Evolutionary conservation across 1,139 yeast species (phyloP), one percentile per base, ranked within the genome.

Genomic region (Geotrichum candidum): DNA sequence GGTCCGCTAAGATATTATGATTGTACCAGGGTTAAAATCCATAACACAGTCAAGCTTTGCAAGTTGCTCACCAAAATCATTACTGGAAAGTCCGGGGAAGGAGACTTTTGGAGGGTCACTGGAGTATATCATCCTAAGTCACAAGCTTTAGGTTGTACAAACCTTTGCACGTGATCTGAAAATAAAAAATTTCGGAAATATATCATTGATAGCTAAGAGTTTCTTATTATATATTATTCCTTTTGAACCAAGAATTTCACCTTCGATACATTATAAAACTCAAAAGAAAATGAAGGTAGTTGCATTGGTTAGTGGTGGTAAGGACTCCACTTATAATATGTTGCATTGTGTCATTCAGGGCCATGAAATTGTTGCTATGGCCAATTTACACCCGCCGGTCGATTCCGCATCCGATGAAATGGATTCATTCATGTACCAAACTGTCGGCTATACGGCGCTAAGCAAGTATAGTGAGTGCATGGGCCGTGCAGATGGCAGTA

Each of bases 391-490:
- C 69, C 99, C 99, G 1, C 77, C 79, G 9, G 74, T 74, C 23
- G 67, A 70, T 18, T 83, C 82, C 67, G 64, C 60, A 15, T 64
- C 67, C 15, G 80, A 78, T 59, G 99, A 94, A 73, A 78, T 94
- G 63, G 97, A 94, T 74, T 89, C 97, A 61, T 94, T 88, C 73
- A 94, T 94, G 99, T 94, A 90, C 74, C 99, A 94, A 74, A 94
- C 99, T 0, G 99, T 94, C n/a, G 99, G 99, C 0, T 95, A 88
- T 73, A 90, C 88, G 67, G 84, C 90, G 3, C 80, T 94, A 4
- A 81, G 82, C 0, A 74, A 78, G 62, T 90, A 91, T 69, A 78
- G 83, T 1, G 79, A 86, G 64, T 89, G 96, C 68, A 76, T 89
- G 54, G 62, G 59, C 9, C n/a, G 48, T 2, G n/a, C 22, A 41